Evolutionary conservation across 208 protist species (phyloP), one percentile per base, ranked within the genome.

Genomic region (Strigomonas galati): DNA sequence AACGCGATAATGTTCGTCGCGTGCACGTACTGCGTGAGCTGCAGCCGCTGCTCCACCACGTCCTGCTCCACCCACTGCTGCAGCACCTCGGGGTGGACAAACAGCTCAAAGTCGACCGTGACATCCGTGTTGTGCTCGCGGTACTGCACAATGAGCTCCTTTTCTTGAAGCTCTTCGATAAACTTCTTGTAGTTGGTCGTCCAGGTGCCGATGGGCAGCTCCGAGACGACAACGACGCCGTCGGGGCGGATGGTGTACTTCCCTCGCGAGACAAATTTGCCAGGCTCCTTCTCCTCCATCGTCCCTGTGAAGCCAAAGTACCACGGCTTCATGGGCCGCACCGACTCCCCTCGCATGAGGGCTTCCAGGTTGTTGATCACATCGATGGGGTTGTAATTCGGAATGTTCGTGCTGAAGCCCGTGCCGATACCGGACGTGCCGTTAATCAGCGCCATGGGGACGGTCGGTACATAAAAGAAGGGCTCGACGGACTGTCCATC

Each of bases 391-490:
- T 99, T 98, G 79, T 98, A 99, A 74, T 92, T 98, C 31, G 99
- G 98, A 51, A 99, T 98, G 40, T 76, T 94, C 12, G 98, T 98
- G 59, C 84, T 88, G 93, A 99, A 99, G 56, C 99, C 99, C 10
- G 99, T 99, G 51, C 99, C 99, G 74, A 99, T 99, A 75, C 99
- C 99, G 12, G 97, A 84, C 3, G 91, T 82, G 43, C 99, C 99
- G 86, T 99, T 99, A 28, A 99, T 93, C 0, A 99, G 85, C 17
- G 97, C 94, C 86, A 99, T 99, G 14, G 99, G 99, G 35, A 99
- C 91, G 24, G 99, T 91, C 9, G 99, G 99, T 5, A 99, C 66
- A 82, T 99, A 99, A 71, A 76, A 99, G 69, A 94, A 93, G 7
- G 99, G 99, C 92, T 99, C 99, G 48, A 99, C 99, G 9, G 76